Conservation (phyloP, 768 basidiomycete species). For the Coprinellus micaceus region DNA sequence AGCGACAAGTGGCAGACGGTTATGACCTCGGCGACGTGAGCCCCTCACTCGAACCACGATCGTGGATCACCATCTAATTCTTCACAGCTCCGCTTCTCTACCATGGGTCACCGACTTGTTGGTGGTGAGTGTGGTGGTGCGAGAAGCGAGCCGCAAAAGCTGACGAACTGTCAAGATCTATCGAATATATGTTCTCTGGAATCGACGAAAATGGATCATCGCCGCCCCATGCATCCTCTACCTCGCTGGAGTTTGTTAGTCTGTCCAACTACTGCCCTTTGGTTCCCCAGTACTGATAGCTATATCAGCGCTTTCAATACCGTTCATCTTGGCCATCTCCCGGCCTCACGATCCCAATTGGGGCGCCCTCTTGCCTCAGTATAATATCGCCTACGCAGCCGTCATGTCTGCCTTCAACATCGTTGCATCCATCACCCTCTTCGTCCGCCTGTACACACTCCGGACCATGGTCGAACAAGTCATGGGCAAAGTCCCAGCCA, state of each 20-base stretch:
- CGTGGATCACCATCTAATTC: neutral
- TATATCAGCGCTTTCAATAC: slow-evolving; percentile 31
- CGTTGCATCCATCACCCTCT: slow-evolving; percentile 26
- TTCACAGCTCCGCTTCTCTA: slow-evolving; percentile 25
- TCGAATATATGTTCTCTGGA: slow-evolving; percentile 15
- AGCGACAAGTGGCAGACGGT: slow-evolving; percentile 25
- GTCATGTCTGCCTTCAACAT: slow-evolving; percentile 31
- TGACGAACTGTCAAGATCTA: slow-evolving; percentile 1
- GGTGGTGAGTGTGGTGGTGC: slow-evolving; percentile 22
- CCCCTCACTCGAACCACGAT: neutral
- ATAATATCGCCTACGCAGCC: slow-evolving; percentile 24
- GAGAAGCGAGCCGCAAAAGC: neutral
- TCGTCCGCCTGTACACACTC: slow-evolving; percentile 28
- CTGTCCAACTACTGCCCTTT: neutral
- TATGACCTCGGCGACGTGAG: slow-evolving; percentile 31
- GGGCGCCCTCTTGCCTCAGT: slow-evolving; percentile 12
- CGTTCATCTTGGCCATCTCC: slow-evolving; percentile 26
- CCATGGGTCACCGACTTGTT: slow-evolving; percentile 36
- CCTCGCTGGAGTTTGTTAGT: slow-evolving; percentile 31
- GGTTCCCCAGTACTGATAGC: neutral
- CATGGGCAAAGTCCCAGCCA: slow-evolving; percentile 32
- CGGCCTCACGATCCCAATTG: slow-evolving; percentile 13
- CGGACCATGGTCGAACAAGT: slow-evolving; percentile 31
- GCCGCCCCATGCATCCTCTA: slow-evolving; percentile 27
- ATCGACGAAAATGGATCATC: slow-evolving; percentile 31